Evolutionary conservation across 2,329 filamentous ascomycete genomes (phyloP), one percentile per base, ranked within the genome.

Genomic region (Dendryphion nanum): DNA sequence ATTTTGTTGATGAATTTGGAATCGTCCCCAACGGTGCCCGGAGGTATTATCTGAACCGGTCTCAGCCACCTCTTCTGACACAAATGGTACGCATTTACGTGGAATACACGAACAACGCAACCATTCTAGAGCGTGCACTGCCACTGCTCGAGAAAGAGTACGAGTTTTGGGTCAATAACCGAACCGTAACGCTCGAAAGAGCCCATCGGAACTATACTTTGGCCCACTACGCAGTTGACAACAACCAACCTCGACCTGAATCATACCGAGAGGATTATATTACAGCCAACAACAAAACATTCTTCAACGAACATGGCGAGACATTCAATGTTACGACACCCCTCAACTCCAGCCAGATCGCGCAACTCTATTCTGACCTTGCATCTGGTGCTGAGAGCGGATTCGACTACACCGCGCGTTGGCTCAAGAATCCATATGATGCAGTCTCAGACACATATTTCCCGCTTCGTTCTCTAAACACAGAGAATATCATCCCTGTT

Each of bases 1-100:
- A 85, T 49, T 70, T 85, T 24, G 74, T 86, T 4, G 79, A 85
- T 8, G 60, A 72, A 7, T 80, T 77, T 48, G 82, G 82, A 8
- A 83, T 85, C 52, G 73, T 85, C 4, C 82, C 82, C 24, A 86
- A 86, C 42, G 82, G 82, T 6, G 80, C 79, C n/a, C 71, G 82
- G 12, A 52, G 78, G 18, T 85, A 86, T 67, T 86, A 85, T 48
- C 70, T 83, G 38, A 83, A 85, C 57, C 74, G 82, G 19, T 83
- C 80, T 2, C 82, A 85, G 60, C 82, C 82, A 14, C 82, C 82
- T 2, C 59, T 86, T 31, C 64, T 86, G 35, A 71, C 82, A 2
- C 77, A 80, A 58, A 86, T 86, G 82, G 75, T 85, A 36, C 76
- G 75, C 47, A 63, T 72, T 12, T 86, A 85, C 46, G 64, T 85